Evolutionary conservation across 257 asterid species (phyloP).

Genomic region (Solanum etuberosum): DNA sequence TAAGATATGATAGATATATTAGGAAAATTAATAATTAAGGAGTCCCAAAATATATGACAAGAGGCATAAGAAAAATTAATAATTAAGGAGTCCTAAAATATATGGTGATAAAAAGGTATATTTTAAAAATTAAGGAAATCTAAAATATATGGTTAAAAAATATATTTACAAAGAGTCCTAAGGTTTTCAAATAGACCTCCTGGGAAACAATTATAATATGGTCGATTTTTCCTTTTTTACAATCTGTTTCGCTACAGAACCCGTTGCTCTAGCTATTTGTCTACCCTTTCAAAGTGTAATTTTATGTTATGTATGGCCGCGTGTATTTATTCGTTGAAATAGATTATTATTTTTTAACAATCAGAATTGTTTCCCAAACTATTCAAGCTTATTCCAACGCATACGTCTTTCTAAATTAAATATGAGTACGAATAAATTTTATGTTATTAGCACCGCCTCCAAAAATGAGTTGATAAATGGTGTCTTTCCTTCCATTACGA

Average conservation of each 20-base stretch:
- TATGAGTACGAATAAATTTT: background rate
- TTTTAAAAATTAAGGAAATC: background rate
- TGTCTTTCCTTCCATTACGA: background rate
- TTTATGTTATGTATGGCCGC: background rate
- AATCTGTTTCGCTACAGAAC: background rate
- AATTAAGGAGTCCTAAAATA: background rate
- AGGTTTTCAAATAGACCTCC: background rate
- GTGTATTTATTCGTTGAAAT: background rate
- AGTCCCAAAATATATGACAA: background rate
- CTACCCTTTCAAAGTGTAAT: background rate
- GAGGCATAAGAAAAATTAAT: background rate
- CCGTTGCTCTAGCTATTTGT: background rate
- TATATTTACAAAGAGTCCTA: background rate
- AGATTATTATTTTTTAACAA: background rate
- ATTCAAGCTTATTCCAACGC: background rate
- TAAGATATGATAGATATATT: background rate
- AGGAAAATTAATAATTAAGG: background rate
- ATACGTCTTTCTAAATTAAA: background rate
- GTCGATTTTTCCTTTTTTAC: fast-evolving
- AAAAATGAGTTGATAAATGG: background rate
- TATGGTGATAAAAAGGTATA: background rate
- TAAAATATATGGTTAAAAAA: background rate
- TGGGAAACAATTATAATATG: background rate
- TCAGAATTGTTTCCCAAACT: background rate
- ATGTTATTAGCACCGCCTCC: background rate